Evolutionary conservation across 2,329 filamentous ascomycete species (phyloP), one percentile per base, ranked within the genome.

Genomic region (Rhinocladiella similis): DNA sequence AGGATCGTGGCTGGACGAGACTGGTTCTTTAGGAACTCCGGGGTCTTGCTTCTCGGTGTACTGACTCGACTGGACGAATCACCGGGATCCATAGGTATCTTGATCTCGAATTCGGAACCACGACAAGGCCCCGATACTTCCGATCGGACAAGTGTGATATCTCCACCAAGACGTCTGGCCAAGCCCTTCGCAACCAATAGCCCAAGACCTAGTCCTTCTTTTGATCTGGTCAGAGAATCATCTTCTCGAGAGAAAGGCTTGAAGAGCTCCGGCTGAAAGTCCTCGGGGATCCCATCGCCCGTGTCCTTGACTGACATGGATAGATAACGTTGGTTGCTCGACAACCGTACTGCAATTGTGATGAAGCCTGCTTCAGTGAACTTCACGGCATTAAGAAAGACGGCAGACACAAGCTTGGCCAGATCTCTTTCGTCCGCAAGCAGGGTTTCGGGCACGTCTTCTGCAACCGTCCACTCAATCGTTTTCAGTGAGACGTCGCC

Each of bases 121-220:
- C 80, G 82, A 29, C 77, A 70, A 9, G 83, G 80, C 0, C 85
- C 85, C 7, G 78, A 75, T 0, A 84, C 86, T 29, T 83, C 81
- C 3, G 87, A 87, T 48, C 80, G 78, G 41, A 85, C 78, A 63
- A 86, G 84, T 50, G 82, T 79, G 18, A 90, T 73, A 69, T 89
- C 86, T 14, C 87, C 87, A 22, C 86, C 85, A 54, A 89, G 80
- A 67, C 85, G 87, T 52, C 86, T 78, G 4, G 86, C 84, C 45
- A 89, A 76, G 3, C 86, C 86, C 70, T 89, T 89, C 1, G 86
- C 87, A n/a, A 89, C 87, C 66, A 89, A 78, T 10, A 90, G 73
- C 25, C 87, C 86, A 5, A 90, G 74, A 0, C 87, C 87, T 2
- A 89, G 75, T 0, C 87, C 87, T 68, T 90, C 87, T 66, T 82